Conservation (phyloP, 176 grass and related monocot species). For the Alloteropsis semialata region DNA sequence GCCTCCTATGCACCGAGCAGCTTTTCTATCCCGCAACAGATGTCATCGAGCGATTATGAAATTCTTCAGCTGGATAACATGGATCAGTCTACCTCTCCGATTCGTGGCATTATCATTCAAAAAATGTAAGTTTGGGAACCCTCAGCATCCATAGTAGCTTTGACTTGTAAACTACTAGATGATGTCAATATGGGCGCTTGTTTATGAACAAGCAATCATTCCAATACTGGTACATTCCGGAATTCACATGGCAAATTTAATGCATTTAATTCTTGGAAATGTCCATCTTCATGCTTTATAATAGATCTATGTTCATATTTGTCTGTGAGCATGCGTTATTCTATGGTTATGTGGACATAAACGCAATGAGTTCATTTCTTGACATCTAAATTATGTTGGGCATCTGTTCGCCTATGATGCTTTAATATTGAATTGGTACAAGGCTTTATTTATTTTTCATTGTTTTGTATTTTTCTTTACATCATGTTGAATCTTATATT, state of each 20-base stretch:
- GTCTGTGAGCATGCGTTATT: neutral
- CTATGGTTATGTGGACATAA: neutral
- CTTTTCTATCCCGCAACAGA: neutral
- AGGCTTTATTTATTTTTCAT: neutral
- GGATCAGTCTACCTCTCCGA: neutral
- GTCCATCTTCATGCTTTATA: neutral
- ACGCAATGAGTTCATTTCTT: neutral
- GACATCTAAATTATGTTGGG: neutral
- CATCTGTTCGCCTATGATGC: neutral
- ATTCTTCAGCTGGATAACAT: conserved; percentile 38
- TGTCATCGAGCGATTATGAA: neutral
- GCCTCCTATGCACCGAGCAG: conserved; percentile 6
- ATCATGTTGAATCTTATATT: neutral
- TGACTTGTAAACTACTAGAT: neutral
- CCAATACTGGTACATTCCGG: neutral
- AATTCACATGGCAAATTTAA: neutral
- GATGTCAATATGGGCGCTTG: neutral
- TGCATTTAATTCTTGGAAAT: neutral
- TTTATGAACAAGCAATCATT: neutral
- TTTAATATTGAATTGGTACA: neutral
- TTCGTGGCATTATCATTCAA: neutral
- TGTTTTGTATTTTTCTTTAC: neutral
- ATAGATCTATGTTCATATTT: neutral
- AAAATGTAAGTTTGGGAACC: conserved; percentile 37
- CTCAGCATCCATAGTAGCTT: neutral